A percentile compares a stretch with the other conserved stretches of the same genome.
Conservation (phyloP, 2,329 filamentous ascomycete genomes). For the Claviceps purpurea region DNA sequence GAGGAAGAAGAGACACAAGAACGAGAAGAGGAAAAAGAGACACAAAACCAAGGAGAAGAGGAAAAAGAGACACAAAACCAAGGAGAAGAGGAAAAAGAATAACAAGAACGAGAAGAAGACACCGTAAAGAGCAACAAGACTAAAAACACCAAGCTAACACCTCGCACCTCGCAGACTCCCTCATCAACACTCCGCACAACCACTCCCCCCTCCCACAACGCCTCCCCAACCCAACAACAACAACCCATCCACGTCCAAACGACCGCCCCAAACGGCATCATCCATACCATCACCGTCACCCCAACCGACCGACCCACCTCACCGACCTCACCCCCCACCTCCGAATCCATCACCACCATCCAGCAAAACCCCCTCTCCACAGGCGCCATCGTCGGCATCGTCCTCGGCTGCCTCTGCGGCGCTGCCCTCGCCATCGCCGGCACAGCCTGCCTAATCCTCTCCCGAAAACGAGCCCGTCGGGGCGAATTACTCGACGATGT, state of each 20-base stretch:
- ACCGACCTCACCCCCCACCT: not conserved
- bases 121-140: too few species aligned
- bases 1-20: not conserved
- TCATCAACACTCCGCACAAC: not conserved
- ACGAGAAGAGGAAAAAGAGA: not conserved
- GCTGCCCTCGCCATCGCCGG: not conserved
- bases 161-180: not conserved
- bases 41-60: not conserved
- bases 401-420: constrained; percentile 1
- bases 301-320: not conserved
- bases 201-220: not conserved
- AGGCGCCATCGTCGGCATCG: not conserved
- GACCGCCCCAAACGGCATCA: not conserved
- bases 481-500: not conserved
- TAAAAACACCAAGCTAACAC: too few species aligned
- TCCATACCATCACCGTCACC: not conserved
- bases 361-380: not conserved
- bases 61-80: not conserved
- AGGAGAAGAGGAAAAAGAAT: too few species aligned
- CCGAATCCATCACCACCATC: not conserved
- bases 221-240: not conserved
- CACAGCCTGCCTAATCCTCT: not conserved
- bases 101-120: too few species aligned
- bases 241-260: not conserved
- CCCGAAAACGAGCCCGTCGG: not conserved